A percentile compares a stretch with the other conserved stretches of the same genome.
phyloP scores from a whole-genome alignment of 2,329 filamentous ascomycete species.

The Penicillium sp. region DNA sequence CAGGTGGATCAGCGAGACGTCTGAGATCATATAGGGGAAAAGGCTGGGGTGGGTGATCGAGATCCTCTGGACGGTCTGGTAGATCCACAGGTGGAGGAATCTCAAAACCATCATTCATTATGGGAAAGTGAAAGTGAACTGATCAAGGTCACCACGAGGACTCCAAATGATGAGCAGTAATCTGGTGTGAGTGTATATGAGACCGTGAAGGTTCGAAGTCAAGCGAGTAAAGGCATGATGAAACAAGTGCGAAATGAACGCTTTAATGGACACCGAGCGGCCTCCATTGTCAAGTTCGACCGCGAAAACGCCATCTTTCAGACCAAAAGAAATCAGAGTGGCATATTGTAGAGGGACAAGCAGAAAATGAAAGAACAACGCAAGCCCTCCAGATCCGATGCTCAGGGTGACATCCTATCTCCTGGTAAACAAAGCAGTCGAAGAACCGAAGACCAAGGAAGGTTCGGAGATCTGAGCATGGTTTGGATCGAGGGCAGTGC shows the following conservation, averaged over 20 bases:
- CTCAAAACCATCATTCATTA: not conserved
- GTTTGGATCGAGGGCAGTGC: not conserved
- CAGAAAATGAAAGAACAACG: slow-evolving; percentile 3
- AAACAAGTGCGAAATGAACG: not conserved
- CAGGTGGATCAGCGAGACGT: slow-evolving; percentile 9
- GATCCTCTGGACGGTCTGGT: not conserved
- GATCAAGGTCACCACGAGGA: not conserved
- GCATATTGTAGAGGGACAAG: slow-evolving; percentile 3
- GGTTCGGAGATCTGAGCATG: not conserved
- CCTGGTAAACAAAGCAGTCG: slow-evolving; percentile 1
- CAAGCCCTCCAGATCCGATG: not conserved
- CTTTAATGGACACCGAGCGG: slow-evolving; percentile 5
- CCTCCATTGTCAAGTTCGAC: not conserved
- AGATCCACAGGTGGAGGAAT: not conserved
- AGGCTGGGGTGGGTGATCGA: slow-evolving; percentile 1
- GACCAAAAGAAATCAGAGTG: not conserved
- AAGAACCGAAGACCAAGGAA: not conserved
- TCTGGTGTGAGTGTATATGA: not conserved
- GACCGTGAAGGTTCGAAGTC: not conserved
- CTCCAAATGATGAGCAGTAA: not conserved
- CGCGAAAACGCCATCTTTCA: not conserved
- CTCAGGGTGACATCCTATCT: not conserved
- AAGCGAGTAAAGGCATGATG: not conserved
- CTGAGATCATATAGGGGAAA: slow-evolving; percentile 6
- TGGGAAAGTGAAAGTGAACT: not conserved